Evolutionary conservation across 2,329 filamentous ascomycete genomes (phyloP), one percentile per base, ranked within the genome.

Genomic region (Diaporthe velutina): DNA sequence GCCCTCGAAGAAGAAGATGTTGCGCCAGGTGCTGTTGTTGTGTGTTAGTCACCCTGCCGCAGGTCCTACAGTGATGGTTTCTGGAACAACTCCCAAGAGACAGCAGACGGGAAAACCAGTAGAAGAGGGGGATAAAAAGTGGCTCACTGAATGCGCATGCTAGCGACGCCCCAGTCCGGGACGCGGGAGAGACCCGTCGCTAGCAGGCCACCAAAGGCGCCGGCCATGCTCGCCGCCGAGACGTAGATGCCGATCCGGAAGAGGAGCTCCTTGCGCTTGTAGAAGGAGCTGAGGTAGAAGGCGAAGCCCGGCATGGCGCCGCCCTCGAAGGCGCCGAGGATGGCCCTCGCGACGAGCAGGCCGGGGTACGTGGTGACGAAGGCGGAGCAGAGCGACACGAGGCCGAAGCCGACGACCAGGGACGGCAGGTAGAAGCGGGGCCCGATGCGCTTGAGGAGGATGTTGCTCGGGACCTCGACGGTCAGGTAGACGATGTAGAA

Each of bases 171-270:
- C 88, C 88, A 91, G 45, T 82, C 78, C 33, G 64, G 64, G 48
- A 96, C 91, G 79, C 92, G 90, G 0, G 92, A 92, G 75, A 95
- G 94, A 1, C 88, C 93, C 75, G 93, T 95, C 0, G 94, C 94
- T 15, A 96, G 85, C 12, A 96, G 84, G 0, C 94, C 94, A 7
- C 94, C 93, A 30, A 91, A 89, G 1, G 92, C 93, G 3, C 94
- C 94, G 0, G 93, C 93, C 4, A 94, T 85, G 1, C 94, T 93
- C 1, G 93, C 90, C 52, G 88, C 90, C 66, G 93, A 91, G 79
- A 95, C 95, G 0, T 95, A 87, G 78, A 94, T 95, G 2, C 92
- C 93, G 4, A 95, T 91, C 2, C 94, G 90, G 58, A 95, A 83
- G 6, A 93, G 93, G 2, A 95, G 88, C 82, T 95, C 93, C 40